Conservation (phyloP, 331 rosid species). For the Phaseolus coccineus region DNA sequence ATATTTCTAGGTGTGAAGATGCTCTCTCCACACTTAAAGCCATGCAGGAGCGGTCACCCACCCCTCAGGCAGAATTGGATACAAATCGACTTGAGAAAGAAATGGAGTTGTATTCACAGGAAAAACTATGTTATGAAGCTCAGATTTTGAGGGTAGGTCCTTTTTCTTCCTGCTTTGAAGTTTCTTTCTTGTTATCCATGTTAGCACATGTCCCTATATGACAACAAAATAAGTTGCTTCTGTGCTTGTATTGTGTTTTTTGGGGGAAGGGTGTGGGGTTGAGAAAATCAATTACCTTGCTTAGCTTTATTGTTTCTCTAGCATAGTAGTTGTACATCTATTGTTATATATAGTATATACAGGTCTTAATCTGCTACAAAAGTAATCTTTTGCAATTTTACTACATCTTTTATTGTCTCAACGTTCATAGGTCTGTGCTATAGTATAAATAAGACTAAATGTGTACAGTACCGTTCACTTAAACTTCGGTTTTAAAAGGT, state of each 20-base stretch:
- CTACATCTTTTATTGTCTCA: constrained; percentile 5
- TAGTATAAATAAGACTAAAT: constrained; percentile 22
- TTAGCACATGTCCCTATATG: not conserved
- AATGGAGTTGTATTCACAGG: constrained; percentile 81
- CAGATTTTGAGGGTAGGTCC: constrained; percentile 83
- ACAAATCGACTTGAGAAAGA: constrained; percentile 91
- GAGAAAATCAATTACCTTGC: constrained; percentile 1
- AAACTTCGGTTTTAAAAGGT: no score
- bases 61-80: constrained; percentile 66
- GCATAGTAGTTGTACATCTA: constrained; percentile 8
- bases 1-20: constrained; percentile 90
- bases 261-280: not conserved
- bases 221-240: not conserved
- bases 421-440: not conserved
- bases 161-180: not conserved
- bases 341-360: not conserved
- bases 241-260: constrained; percentile 13
- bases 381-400: not conserved
- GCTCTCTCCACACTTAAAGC: constrained; percentile 78
- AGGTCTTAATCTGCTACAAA: not conserved
- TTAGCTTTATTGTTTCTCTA: not conserved
- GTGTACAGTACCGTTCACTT: not conserved
- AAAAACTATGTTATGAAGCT: constrained; percentile 93
- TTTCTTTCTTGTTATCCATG: constrained; percentile 37
- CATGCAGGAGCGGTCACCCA: constrained; percentile 74